Conservation (phyloP, 495 filamentous ascomycete species). For the Penicillium silybi region DNA sequence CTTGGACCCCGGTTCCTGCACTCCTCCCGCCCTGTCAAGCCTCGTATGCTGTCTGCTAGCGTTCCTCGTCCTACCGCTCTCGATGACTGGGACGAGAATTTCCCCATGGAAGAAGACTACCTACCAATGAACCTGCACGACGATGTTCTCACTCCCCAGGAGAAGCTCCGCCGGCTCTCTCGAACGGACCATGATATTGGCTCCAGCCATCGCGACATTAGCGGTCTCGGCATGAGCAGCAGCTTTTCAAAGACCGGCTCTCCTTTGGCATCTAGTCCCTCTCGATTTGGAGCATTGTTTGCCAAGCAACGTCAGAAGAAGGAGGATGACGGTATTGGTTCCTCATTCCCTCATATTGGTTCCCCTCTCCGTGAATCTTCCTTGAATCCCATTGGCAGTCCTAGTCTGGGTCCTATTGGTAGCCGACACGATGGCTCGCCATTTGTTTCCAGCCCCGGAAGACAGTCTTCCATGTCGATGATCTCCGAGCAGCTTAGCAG, state of each 20-base stretch:
- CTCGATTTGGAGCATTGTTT: constrained; percentile 82
- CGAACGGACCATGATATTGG: constrained; percentile 62
- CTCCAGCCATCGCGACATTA: constrained; percentile 56
- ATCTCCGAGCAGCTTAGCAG: constrained; percentile 64
- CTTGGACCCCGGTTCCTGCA: constrained; percentile 71
- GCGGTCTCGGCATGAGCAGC: constrained; percentile 56
- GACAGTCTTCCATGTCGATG: constrained; percentile 61
- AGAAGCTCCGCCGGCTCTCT: constrained; percentile 80
- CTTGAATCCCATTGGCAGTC: constrained; percentile 54
- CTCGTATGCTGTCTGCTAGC: constrained; percentile 70
- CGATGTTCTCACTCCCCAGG: constrained; percentile 87
- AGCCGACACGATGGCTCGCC: constrained; percentile 57
- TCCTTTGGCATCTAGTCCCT: constrained; percentile 73
- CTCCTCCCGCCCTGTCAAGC: constrained; percentile 72
- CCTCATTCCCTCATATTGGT: constrained; percentile 81
- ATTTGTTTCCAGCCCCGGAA: constrained; percentile 63
- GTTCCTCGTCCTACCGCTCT: constrained; percentile 60
- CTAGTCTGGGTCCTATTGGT: constrained; percentile 59
- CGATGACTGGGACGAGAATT: constrained; percentile 79
- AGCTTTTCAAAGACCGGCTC: constrained; percentile 75
- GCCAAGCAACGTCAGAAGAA: constrained; percentile 67
- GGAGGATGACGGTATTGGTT: constrained; percentile 62
- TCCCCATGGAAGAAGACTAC: constrained; percentile 91
- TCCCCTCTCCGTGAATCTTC: constrained; percentile 90
- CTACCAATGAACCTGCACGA: constrained; percentile 84